Conservation (phyloP, 2,329 filamentous ascomycete genomes). For the Penicillium brevicompactum region DNA sequence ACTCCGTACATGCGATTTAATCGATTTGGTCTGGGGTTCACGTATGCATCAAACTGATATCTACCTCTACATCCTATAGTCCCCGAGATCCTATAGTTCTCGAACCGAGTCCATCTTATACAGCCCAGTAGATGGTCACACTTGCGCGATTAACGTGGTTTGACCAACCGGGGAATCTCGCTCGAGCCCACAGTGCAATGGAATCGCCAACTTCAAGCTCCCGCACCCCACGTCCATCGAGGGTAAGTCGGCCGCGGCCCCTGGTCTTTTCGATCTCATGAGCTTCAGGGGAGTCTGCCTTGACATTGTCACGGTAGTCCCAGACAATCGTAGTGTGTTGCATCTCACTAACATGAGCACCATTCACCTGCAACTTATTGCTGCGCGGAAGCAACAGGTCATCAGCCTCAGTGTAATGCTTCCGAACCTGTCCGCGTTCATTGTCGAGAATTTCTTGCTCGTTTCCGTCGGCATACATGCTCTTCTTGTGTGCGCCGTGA, state of each 20-base stretch:
- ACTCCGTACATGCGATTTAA: background rate
- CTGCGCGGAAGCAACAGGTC: slow-evolving; percentile 32
- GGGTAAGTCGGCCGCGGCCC: slow-evolving; percentile 38
- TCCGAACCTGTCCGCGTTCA: slow-evolving; percentile 13
- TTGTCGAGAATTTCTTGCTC: slow-evolving; percentile 19
- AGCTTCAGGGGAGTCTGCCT: slow-evolving; percentile 34
- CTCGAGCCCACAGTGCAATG: slow-evolving; percentile 40
- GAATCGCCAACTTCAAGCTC: slow-evolving; percentile 40
- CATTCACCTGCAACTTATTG: slow-evolving; percentile 36
- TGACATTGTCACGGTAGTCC: slow-evolving; percentile 37
- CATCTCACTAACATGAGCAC: slow-evolving; percentile 17
- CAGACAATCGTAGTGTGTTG: slow-evolving; percentile 35
- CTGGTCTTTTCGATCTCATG: slow-evolving; percentile 29
- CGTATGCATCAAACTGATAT: background rate
- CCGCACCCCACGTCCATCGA: slow-evolving; percentile 39
- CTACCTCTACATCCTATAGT: background rate
- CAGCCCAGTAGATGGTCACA: slow-evolving; percentile 41
- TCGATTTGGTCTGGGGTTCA: background rate
- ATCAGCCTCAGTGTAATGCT: slow-evolving; percentile 23
- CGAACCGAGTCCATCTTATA: slow-evolving; percentile 18
- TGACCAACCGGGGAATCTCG: slow-evolving; percentile 40
- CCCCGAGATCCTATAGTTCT: background rate
- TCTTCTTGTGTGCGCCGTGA: slow-evolving; percentile 23
- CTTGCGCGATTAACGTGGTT: slow-evolving; percentile 36
- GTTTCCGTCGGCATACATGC: slow-evolving; percentile 18